Evolutionary conservation across 768 basidiomycete genomes (phyloP).

Genomic region (Agaricus sinodeliciosus): DNA sequence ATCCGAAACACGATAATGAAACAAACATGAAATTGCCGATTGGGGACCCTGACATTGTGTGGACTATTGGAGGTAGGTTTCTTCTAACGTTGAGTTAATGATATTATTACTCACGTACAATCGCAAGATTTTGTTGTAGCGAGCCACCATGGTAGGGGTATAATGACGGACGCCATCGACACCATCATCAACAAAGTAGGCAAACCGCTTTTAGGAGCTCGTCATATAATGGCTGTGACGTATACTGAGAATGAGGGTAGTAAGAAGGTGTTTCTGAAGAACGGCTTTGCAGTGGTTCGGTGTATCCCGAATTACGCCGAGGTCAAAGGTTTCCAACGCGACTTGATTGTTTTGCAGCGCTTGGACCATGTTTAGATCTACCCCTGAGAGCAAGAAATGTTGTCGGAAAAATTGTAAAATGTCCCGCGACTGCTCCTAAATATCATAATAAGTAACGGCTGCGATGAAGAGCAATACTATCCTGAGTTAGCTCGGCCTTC

Average conservation of each 20-base stretch:
- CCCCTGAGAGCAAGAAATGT: too few species aligned
- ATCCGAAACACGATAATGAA: constrained; percentile 19
- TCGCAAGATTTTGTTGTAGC: constrained; percentile 52
- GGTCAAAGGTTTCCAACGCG: constrained; percentile 30
- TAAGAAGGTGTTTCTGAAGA: constrained; percentile 60
- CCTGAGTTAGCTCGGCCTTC: too few species aligned
- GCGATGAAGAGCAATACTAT: too few species aligned
- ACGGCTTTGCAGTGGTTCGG: constrained; percentile 41
- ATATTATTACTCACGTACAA: too few species aligned
- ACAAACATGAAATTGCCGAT: constrained; percentile 30
- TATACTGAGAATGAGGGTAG: constrained; percentile 55
- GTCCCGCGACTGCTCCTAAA: too few species aligned
- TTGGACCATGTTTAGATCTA: neutral
- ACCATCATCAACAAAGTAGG: constrained; percentile 54
- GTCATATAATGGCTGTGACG: constrained; percentile 35
- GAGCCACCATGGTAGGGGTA: constrained; percentile 59
- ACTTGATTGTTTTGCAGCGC: constrained; percentile 27
- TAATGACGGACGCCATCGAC: constrained; percentile 63
- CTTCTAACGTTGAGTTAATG: too few species aligned
- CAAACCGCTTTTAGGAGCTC: constrained; percentile 56
- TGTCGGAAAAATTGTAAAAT: too few species aligned
- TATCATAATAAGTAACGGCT: too few species aligned
- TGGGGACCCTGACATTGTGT: constrained; percentile 53
- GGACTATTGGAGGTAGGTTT: constrained; percentile 50
- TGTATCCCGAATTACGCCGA: constrained; percentile 31